Base-by-base conservation (phyloP, 257 asterid genomes). In the Fraxinus cuspidata region DNA sequence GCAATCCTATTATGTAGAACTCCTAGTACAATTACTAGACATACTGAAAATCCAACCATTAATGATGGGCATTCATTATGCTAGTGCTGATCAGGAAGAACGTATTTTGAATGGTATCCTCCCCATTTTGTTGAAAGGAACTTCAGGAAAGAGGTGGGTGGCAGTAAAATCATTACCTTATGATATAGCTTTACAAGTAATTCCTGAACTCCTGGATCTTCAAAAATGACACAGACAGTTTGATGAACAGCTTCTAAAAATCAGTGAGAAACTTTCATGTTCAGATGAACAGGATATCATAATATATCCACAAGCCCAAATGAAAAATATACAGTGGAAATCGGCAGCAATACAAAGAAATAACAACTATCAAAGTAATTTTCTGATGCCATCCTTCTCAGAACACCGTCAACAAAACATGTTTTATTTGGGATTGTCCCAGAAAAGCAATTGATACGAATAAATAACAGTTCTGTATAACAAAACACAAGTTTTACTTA, bases 131-230 rank as follows among this genome's bases (percentile, higher is more conserved):
- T 23, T 65, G 13, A 71, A 68, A 32, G 68, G 71, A 71, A 77
- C 38, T 51, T 69, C 78, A 53, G 67, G 32, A 75, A 77, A 78
- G 10, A 78, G 65, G 74, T 74, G 32, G 21, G 15, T 66, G 53
- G 42, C 28, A 68, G 76, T 25, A 31, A 69, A 80, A 76, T 28
- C 23, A 56, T 78, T 86, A 90, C 99, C 99, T 90, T 93, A 11
- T 90, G 97, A 88, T 96, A 96, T 79, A 93, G 86, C 87, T 96
- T 93, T 73, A 96, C 94, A 35, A 96, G 93, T 81, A 96, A 87
- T 78, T 96, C 99, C 84, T 93, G 97, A 81, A 96, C 98, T 78
- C 99, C 99, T 71, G 99, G 99, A 81, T 96, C 99, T 86, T 96
- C 99, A 84, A 96, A 96, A 77, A 93, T 96, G 82, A 96, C 98